Percentiles rank a stretch among this genome's conserved stretches.
Conservation (phyloP, 768 basidiomycete species). For the Tubosaeta sp. region DNA sequence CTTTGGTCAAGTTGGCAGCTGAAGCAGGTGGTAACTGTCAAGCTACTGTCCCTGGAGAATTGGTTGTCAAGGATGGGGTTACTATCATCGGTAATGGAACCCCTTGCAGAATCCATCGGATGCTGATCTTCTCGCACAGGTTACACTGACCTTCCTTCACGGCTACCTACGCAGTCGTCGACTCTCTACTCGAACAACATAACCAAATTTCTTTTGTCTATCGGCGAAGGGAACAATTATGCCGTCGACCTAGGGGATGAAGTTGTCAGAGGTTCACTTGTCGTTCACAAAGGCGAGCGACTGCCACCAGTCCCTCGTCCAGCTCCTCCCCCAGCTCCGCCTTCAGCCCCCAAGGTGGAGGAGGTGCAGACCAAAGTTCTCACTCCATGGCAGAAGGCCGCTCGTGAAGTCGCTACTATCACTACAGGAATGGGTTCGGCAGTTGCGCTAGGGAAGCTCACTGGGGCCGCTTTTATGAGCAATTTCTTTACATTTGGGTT, state of each 20-base stretch:
- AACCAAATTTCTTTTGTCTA: constrained; percentile 81
- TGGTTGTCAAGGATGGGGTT: constrained; percentile 68
- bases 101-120: constrained; percentile 1
- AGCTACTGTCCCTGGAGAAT: constrained; percentile 73
- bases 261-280: constrained; percentile 77
- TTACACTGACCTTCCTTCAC: constrained; percentile 82
- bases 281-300: constrained; percentile 62
- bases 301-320: constrained; percentile 67
- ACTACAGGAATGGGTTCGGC: constrained; percentile 73
- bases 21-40: constrained; percentile 91
- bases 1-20: constrained; percentile 46
- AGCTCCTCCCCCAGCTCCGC: constrained; percentile 57
- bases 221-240: constrained; percentile 62
- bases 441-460: constrained; percentile 72
- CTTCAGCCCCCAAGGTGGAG: constrained; percentile 46
- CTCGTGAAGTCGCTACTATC: constrained; percentile 67
- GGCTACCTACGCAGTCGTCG: constrained; percentile 84
- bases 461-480: constrained; percentile 81
- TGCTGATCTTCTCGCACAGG: constrained; percentile 37
- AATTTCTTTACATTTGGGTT: constrained; percentile 88
- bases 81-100: constrained; percentile 63
- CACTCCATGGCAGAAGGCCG: constrained; percentile 83
- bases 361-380: constrained; percentile 50
- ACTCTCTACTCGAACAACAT: constrained; percentile 91
- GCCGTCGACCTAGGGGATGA: constrained; percentile 74